These are phyloP conservation scores for Mesembryanthemum crystallinum DNA, from an alignment of 148 eudicot species.

Conservation along the genomic window DNA sequence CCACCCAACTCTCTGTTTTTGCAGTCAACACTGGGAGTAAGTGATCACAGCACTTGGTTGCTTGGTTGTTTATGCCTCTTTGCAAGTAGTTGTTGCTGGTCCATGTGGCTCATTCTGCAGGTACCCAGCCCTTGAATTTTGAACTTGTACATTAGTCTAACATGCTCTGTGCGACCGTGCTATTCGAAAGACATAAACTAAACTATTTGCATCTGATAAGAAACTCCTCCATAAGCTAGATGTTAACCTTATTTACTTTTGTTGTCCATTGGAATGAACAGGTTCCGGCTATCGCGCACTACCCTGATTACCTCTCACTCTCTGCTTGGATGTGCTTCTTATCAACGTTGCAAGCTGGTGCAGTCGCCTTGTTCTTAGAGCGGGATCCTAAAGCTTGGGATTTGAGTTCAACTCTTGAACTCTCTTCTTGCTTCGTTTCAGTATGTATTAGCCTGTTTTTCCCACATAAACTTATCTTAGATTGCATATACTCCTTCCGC, in stretches of 20 bases:
- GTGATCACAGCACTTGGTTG: constrained; percentile 54
- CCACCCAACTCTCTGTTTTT: constrained; percentile 29
- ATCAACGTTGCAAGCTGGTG: constrained; percentile 56
- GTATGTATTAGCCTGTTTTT: constrained; percentile 30
- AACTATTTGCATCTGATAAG: no score
- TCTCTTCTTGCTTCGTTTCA: constrained; percentile 44
- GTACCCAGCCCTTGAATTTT: constrained; percentile 22
- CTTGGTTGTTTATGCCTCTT: constrained; percentile 66
- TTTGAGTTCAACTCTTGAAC: constrained; percentile 44
- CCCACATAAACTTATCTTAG: no score
- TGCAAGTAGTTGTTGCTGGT: constrained; percentile 60
- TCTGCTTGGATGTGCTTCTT: constrained; percentile 71
- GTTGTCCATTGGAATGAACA: constrained; percentile 14
- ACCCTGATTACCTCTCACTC: constrained; percentile 60
- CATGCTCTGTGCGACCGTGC: no score
- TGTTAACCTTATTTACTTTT: not conserved
- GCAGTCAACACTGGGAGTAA: constrained; percentile 6
- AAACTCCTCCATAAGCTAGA: not conserved
- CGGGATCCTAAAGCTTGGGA: constrained; percentile 49
- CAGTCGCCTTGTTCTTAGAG: constrained; percentile 48
- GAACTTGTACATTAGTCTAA: no score
- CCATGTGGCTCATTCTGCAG: constrained; percentile 84
- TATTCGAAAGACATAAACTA: no score
- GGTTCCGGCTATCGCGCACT: constrained; percentile 46
- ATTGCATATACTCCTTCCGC: no score